A percentile compares a stretch with the other conserved stretches of the same genome.
Conservation (phyloP, 2,329 filamentous ascomycete species). For the Dactylellina haptotyla region DNA sequence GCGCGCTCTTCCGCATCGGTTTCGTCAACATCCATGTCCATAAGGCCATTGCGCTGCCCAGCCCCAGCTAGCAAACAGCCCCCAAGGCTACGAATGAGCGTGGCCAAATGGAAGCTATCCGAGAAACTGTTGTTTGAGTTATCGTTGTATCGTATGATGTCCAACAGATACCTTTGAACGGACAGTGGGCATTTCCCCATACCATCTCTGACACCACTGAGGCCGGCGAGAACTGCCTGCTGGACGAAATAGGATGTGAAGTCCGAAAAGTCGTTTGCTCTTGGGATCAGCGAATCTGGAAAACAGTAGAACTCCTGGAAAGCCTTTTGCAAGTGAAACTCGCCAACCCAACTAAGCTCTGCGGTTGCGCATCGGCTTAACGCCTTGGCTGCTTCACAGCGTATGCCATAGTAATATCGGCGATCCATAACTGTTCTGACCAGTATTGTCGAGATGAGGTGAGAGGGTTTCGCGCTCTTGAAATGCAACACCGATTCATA, state of each 20-base stretch:
- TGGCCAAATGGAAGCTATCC: conserved; percentile 87
- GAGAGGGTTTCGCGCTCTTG: conserved; percentile 71
- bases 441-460: conserved; percentile 87
- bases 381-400: conserved; percentile 81
- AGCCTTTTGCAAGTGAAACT: conserved; percentile 83
- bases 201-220: conserved; percentile 79
- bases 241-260: conserved; percentile 86
- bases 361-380: conserved; percentile 78
- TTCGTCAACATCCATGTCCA: conserved; percentile 61
- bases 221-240: conserved; percentile 80
- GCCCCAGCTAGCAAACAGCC: conserved; percentile 64
- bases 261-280: conserved; percentile 90
- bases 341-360: conserved; percentile 77
- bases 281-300: conserved; percentile 78
- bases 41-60: conserved; percentile 65
- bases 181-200: conserved; percentile 80
- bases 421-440: conserved; percentile 88
- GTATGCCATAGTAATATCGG: conserved; percentile 93
- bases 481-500: conserved; percentile 75
- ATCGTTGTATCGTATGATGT: conserved; percentile 92
- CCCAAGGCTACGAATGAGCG: conserved; percentile 73
- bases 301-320: conserved; percentile 91
- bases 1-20: conserved; percentile 62
- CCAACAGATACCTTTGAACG: conserved; percentile 84
- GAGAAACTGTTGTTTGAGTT: conserved; percentile 89